These are phyloP conservation scores for Phaeoacremonium minimum DNA, from an alignment of 2,329 filamentous ascomycete genomes.

Conservation along the genomic window DNA sequence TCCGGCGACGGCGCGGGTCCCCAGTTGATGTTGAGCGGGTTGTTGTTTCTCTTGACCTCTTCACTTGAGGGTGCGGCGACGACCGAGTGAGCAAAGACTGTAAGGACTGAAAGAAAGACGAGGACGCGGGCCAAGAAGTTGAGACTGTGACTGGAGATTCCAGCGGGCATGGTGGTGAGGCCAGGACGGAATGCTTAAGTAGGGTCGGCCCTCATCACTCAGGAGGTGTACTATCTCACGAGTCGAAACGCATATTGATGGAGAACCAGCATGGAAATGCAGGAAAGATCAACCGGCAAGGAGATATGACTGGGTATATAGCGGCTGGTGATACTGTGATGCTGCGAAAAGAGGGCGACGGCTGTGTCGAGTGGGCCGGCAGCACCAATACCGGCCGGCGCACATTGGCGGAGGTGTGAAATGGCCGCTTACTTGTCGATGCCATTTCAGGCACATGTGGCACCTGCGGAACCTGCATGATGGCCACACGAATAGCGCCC, in stretches of 20 bases:
- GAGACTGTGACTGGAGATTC: constrained; percentile 1
- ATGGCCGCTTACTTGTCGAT: constrained; percentile 36
- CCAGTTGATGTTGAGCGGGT: constrained; percentile 44
- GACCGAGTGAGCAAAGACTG: constrained; percentile 10
- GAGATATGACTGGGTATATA: constrained; percentile 44
- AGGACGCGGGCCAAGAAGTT: background rate
- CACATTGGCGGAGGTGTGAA: constrained; percentile 32
- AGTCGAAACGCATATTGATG: constrained; percentile 48
- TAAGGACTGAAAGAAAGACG: constrained; percentile 5
- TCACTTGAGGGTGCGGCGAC: constrained; percentile 18
- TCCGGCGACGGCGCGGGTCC: constrained; percentile 55
- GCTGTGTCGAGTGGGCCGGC: constrained; percentile 31
- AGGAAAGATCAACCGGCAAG: constrained; percentile 25
- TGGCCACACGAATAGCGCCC: constrained; percentile 31
- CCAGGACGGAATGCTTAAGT: constrained; percentile 15
- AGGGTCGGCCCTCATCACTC: constrained; percentile 29
- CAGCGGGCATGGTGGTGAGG: constrained; percentile 9
- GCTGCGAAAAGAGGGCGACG: constrained; percentile 21
- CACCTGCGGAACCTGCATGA: constrained; percentile 35
- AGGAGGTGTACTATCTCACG: too few relatives aligned
- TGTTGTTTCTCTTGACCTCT: constrained; percentile 17
- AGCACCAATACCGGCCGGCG: constrained; percentile 20
- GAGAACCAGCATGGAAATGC: constrained; percentile 39
- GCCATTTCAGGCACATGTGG: constrained; percentile 25
- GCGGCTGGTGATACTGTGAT: constrained; percentile 43